phyloP scores from a whole-genome alignment of 1,139 yeast species.

The Scheffersomyces lignicola region DNA sequence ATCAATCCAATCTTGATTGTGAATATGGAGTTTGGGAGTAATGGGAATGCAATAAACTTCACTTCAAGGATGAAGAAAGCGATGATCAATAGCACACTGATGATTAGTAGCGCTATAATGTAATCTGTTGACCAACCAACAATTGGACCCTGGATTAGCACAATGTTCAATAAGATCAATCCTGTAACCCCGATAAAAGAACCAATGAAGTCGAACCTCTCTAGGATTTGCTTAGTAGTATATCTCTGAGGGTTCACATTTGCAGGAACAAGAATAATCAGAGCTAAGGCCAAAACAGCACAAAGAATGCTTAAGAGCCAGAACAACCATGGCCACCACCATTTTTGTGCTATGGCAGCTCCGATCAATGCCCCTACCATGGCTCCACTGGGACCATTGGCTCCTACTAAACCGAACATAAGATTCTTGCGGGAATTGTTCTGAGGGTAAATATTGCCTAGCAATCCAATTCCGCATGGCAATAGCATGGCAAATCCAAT shows the following conservation, averaged over 20 bases:
- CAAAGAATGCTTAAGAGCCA: slow-evolving; percentile 44
- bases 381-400: slow-evolving; percentile 59
- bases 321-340: slow-evolving; percentile 57
- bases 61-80: slow-evolving; percentile 33
- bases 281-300: slow-evolving; percentile 24
- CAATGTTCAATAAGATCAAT: slow-evolving; percentile 48
- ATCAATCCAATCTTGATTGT: slow-evolving; percentile 37
- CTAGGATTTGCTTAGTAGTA: slow-evolving; percentile 2
- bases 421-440: slow-evolving; percentile 49
- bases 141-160: slow-evolving; percentile 56
- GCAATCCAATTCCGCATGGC: slow-evolving; percentile 54
- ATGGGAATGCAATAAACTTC: slow-evolving; percentile 33
- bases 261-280: slow-evolving; percentile 35
- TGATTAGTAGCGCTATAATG: slow-evolving; percentile 42
- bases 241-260: background rate
- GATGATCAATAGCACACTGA: slow-evolving; percentile 36
- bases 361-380: slow-evolving; percentile 49
- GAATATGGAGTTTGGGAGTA: slow-evolving; percentile 46
- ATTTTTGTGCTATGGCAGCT: slow-evolving; percentile 42
- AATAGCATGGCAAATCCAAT: slow-evolving; percentile 53
- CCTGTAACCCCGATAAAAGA: slow-evolving; percentile 48
- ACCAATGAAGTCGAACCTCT: slow-evolving; percentile 44
- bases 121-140: slow-evolving; percentile 51
- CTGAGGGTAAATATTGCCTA: slow-evolving; percentile 37
- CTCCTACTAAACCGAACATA: slow-evolving; percentile 52